Evolutionary conservation across 257 asterid genomes (phyloP), one percentile per base, ranked within the genome.

Genomic region (Eustoma russellianum): DNA sequence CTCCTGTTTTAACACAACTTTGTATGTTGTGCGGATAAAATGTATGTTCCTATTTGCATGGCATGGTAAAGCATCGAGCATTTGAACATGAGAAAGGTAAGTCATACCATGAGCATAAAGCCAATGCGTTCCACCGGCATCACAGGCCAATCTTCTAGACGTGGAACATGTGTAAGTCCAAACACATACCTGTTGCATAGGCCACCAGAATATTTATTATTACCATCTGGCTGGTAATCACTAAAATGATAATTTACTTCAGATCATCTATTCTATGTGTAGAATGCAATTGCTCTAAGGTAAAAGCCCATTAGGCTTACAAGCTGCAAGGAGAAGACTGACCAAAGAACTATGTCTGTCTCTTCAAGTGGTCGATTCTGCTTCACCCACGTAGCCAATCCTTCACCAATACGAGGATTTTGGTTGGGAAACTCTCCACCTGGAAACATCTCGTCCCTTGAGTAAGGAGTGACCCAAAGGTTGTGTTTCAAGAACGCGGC

Each of bases 361-460:
- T 72, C 78, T 65, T 72, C 78, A 28, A 72, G 74, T 5, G 74
- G 41, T 9, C 78, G 67, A 41, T 72, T 68, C 59, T 60, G 67
- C 68, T 60, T 54, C 60, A 68, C 70, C 78, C 78, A 72, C 16
- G 78, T 64, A 34, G 70, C 68, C 69, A 72, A 61, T 51, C 78
- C 78, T 51, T 72, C 78, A 44, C 74, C 74, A 48, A 64, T 66
- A 17, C 78, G 71, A 30, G 78, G 78, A 68, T 72, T 72, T 50
- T 72, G 78, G 56, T 72, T 68, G 30, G 74, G 78, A 59, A 72
- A 72, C 64, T 72, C 78, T 53, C 78, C 78, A 46, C 78, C 78
- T 2, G 78, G 78, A 51, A 64, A 68, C 48, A 50, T 69, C 69
- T 72, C 78, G 7, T 62, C 78, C 12, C 17, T 58, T 44, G 71